Evolutionary conservation across 2,329 filamentous ascomycete species (phyloP).

Genomic region (Trichoderma atrobrunneum): DNA sequence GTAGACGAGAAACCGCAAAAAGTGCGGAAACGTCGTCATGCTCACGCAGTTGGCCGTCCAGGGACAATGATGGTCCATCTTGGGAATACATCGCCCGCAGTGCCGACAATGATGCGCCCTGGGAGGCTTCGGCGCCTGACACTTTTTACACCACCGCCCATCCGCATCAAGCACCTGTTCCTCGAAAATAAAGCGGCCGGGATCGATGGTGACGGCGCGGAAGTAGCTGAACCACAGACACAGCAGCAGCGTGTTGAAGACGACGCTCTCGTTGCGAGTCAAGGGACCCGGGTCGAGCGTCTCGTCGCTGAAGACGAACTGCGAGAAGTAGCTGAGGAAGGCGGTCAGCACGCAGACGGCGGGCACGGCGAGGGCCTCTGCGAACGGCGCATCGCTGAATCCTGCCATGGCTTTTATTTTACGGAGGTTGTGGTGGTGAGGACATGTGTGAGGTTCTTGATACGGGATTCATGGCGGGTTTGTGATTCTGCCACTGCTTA

Average conservation of each 20-base stretch:
- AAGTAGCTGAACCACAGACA: slow-evolving; percentile 70
- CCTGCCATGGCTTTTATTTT: slow-evolving; percentile 37
- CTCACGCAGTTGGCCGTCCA: slow-evolving; percentile 85
- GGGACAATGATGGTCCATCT: slow-evolving; percentile 85
- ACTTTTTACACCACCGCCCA: slow-evolving; percentile 70
- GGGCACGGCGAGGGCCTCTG: slow-evolving; percentile 64
- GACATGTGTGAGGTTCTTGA: background rate
- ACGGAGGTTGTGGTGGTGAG: background rate
- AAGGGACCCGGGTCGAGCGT: slow-evolving; percentile 61
- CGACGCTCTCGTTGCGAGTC: slow-evolving; percentile 51
- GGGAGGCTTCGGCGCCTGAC: slow-evolving; percentile 69
- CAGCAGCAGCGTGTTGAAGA: slow-evolving; percentile 64
- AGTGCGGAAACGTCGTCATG: slow-evolving; percentile 77
- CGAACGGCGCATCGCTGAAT: slow-evolving; percentile 40
- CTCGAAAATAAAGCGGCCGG: slow-evolving; percentile 52
- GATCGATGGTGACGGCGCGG: slow-evolving; percentile 55
- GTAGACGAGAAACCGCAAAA: slow-evolving; percentile 73
- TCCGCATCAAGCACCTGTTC: slow-evolving; percentile 35
- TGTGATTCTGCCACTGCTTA: background rate
- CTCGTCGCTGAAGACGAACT: slow-evolving; percentile 62
- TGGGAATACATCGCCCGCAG: slow-evolving; percentile 71
- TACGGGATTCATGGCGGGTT: background rate
- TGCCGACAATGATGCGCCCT: slow-evolving; percentile 78
- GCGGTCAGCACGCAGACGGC: slow-evolving; percentile 62
- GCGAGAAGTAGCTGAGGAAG: slow-evolving; percentile 70